Percentiles rank a stretch among this genome's conserved stretches.
Evolutionary conservation across 768 basidiomycete species (phyloP).

Genomic region (Xerocomellus intermedius): DNA sequence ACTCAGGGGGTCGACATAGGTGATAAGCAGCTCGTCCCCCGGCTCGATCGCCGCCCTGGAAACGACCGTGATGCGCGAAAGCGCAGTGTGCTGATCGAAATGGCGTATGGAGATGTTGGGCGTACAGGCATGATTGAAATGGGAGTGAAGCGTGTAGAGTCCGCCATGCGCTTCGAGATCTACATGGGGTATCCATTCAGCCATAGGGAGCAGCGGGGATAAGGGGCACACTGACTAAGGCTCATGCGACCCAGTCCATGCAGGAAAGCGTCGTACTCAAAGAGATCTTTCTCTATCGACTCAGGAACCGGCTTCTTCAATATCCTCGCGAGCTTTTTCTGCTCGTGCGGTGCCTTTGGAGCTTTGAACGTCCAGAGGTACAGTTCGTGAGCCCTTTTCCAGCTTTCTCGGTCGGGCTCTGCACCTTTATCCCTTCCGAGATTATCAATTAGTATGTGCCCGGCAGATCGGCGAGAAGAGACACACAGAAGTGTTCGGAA

Average conservation of each 20-base stretch:
- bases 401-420: conserved; percentile 63
- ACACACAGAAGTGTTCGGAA: conserved; percentile 34
- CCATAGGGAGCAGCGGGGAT: background rate
- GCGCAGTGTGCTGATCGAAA: conserved; percentile 63
- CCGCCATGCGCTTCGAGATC: conserved; percentile 87
- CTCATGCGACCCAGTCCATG: conserved; percentile 74
- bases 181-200: conserved; percentile 21
- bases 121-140: conserved; percentile 81
- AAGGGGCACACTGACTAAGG: conserved; percentile 55
- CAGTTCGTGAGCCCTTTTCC: conserved; percentile 63
- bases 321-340: conserved; percentile 58
- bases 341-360: conserved; percentile 47
- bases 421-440: conserved; percentile 31
- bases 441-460: background rate
- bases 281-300: conserved; percentile 56
- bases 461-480: background rate
- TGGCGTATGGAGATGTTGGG: conserved; percentile 82
- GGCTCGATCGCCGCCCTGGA: conserved; percentile 60
- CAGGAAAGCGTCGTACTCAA: conserved; percentile 76
- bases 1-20: conserved; percentile 70
- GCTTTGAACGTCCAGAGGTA: conserved; percentile 62
- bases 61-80: conserved; percentile 73
- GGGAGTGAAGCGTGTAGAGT: conserved; percentile 81
- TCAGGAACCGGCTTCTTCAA: conserved; percentile 47
- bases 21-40: conserved; percentile 75